These are phyloP conservation scores for Pichia inconspicua DNA, from an alignment of 1,139 yeast genomes.

Conservation along the genomic window DNA sequence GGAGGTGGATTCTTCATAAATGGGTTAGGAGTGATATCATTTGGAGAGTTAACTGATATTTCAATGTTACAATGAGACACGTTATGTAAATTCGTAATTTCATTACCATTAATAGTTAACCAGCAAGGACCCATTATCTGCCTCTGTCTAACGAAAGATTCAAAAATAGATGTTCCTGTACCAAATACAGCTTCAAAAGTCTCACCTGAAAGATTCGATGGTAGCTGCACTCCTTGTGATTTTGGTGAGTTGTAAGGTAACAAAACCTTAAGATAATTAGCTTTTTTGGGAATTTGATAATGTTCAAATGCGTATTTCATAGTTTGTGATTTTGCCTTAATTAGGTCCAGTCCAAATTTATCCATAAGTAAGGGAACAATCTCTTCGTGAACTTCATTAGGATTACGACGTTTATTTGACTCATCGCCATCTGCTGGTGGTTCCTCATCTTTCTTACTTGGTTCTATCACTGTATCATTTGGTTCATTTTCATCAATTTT, in stretches of 20 bases:
- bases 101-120: conserved; percentile 64
- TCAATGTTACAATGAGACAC: conserved; percentile 81
- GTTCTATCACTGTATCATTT: conserved; percentile 33
- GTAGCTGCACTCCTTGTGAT: conserved; percentile 41
- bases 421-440: not conserved
- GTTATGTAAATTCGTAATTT: conserved; percentile 52
- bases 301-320: conserved; percentile 88
- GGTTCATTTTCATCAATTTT: conserved; percentile 30
- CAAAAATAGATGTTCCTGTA: conserved; percentile 64
- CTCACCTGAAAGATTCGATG: conserved; percentile 62
- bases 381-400: conserved; percentile 73
- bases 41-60: conserved; percentile 49
- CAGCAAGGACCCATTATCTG: conserved; percentile 98
- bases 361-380: conserved; percentile 57
- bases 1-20: conserved; percentile 43
- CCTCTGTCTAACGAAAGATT: conserved; percentile 74
- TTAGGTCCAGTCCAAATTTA: conserved; percentile 51
- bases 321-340: conserved; percentile 63
- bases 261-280: conserved; percentile 73
- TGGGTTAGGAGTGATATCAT: conserved; percentile 38
- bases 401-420: conserved; percentile 30
- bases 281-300: conserved; percentile 68
- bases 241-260: conserved; percentile 63
- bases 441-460: conserved; percentile 20
- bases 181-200: conserved; percentile 82